A percentile compares a stretch with the other conserved stretches of the same genome.
phyloP scores from a whole-genome alignment of 208 protist species.

The Leishmania tarentolae region DNA sequence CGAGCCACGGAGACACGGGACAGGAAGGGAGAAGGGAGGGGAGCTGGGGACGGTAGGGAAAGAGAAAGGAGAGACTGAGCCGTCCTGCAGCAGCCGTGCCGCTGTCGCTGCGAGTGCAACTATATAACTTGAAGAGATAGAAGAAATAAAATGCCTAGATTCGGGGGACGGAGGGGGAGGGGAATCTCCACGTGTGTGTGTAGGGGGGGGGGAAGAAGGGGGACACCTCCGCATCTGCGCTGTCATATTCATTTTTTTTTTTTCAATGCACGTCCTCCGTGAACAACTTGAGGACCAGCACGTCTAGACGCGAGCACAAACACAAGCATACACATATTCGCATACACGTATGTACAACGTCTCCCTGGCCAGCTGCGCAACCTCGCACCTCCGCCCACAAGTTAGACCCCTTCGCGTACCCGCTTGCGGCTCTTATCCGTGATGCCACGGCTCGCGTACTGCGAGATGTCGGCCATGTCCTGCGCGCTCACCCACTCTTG shows the following conservation, averaged over 20 bases:
- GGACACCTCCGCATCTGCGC: background rate
- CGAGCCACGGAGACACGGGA: background rate
- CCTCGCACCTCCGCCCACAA: background rate
- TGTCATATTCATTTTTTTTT: background rate
- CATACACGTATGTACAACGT: background rate
- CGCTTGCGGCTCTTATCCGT: slow-evolving; percentile 33
- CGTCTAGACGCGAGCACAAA: background rate
- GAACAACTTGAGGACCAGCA: background rate
- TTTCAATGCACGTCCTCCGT: background rate
- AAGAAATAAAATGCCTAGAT: background rate
- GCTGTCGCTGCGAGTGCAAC: background rate
- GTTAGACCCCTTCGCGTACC: slow-evolving; percentile 25
- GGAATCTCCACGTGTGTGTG: background rate
- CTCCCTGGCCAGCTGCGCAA: background rate
- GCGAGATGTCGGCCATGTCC: slow-evolving; percentile 62
- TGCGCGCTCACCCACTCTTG: slow-evolving; percentile 60
- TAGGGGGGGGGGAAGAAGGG: background rate
- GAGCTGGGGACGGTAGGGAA: background rate
- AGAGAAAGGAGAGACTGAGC: background rate
- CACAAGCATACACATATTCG: background rate
- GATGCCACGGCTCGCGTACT: slow-evolving; percentile 34
- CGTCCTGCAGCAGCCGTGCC: background rate
- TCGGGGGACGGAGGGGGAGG: too few relatives aligned
- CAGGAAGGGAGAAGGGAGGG: background rate
- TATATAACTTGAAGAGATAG: background rate